Conservation (phyloP, 1,284 basidiomycete species). For the Tilletia horrida region DNA sequence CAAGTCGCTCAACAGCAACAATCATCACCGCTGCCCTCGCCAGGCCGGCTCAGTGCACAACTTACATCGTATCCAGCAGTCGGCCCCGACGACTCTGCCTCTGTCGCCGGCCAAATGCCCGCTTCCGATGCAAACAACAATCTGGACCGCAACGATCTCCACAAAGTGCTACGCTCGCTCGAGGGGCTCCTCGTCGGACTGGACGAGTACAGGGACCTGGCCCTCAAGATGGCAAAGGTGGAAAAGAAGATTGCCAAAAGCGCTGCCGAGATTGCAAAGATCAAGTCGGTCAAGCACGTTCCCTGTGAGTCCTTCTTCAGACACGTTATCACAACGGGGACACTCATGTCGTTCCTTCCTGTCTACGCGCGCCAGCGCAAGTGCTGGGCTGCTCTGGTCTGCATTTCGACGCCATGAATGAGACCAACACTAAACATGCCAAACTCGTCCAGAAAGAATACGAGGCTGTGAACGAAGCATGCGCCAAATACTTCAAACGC, state of each 20-base stretch:
- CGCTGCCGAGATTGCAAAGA: constrained; percentile 40
- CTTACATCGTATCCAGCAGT: no score
- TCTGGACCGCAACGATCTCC: constrained; percentile 47
- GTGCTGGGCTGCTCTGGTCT: constrained; percentile 37
- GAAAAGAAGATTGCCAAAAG: constrained; percentile 47
- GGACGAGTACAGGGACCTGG: constrained; percentile 51
- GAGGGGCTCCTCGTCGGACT: constrained; percentile 47
- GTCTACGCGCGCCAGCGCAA: constrained; percentile 22
- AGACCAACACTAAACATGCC: constrained; percentile 42
- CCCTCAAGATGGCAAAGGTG: constrained; percentile 41
- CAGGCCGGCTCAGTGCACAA: neutral
- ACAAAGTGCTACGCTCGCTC: constrained; percentile 48
- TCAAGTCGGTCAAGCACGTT: constrained; percentile 41
- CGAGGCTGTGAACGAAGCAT: constrained; percentile 50
- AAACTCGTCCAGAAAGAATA: constrained; percentile 50
- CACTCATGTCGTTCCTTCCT: no score
- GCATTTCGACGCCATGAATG: constrained; percentile 45
- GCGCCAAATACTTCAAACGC: constrained; percentile 50
- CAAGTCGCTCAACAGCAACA: neutral
- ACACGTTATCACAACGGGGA: no score
- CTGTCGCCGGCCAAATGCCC: neutral
- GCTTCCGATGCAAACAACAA: neutral
- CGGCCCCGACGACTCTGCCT: neutral
- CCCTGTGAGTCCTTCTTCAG: constrained; percentile 23
- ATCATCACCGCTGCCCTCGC: neutral